These are phyloP conservation scores for Citrus mangshanensis DNA, from an alignment of 345 rosid species.

Conservation along the genomic window DNA sequence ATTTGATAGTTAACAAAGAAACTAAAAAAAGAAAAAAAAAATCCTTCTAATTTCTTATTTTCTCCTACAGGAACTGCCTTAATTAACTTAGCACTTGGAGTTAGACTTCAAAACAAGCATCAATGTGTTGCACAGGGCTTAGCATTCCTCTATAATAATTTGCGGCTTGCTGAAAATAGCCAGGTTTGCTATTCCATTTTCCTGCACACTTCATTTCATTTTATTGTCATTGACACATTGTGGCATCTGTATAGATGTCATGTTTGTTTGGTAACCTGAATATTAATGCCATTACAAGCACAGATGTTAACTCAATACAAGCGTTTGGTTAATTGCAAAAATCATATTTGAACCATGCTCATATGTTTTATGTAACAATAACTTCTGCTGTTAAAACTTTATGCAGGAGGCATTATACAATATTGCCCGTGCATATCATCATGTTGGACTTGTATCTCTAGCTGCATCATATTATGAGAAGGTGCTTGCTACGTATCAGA, in stretches of 20 bases:
- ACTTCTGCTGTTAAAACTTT: background rate
- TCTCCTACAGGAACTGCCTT: slow-evolving; percentile 43
- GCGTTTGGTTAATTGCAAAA: background rate
- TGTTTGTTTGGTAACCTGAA: background rate
- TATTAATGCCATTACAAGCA: background rate
- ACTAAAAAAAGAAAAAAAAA: background rate
- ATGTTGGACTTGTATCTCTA: slow-evolving; percentile 15
- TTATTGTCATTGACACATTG: background rate
- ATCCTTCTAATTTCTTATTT: background rate
- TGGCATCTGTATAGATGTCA: background rate
- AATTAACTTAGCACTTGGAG: slow-evolving; percentile 48
- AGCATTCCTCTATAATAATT: slow-evolving; percentile 28
- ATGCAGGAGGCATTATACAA: slow-evolving; percentile 66
- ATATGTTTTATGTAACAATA: background rate
- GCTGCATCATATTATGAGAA: slow-evolving; percentile 45
- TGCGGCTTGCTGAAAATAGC: slow-evolving; percentile 23
- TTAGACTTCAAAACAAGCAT: slow-evolving; percentile 52
- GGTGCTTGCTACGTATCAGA: slow-evolving; percentile 32
- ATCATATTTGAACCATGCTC: background rate
- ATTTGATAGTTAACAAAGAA: background rate
- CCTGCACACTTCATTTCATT: background rate
- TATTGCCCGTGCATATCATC: slow-evolving; percentile 47
- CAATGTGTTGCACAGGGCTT: slow-evolving; percentile 45
- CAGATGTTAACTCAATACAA: background rate
- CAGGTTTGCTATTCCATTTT: slow-evolving; percentile 29